Conservation (phyloP, 2,329 filamentous ascomycete genomes). For the Lecanoromycetidae sp. region DNA sequence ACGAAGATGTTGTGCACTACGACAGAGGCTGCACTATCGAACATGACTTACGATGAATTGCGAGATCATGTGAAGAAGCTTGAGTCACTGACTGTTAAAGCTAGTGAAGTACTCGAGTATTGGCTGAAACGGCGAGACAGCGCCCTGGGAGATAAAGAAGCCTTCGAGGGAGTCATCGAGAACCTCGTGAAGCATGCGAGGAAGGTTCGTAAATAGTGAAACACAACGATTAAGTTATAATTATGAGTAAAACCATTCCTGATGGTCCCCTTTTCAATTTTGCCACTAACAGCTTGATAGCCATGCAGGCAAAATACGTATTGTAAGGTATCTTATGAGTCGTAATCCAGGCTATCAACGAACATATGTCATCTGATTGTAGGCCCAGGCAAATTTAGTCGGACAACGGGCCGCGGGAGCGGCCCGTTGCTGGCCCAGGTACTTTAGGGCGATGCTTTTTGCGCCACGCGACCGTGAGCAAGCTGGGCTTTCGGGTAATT, state of each 20-base stretch:
- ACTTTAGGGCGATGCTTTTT: too few species aligned
- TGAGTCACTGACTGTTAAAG: constrained; percentile 55
- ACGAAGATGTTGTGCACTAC: constrained; percentile 69
- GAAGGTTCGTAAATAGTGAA: constrained; percentile 62
- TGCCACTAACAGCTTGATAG: too few species aligned
- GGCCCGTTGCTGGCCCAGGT: too few species aligned
- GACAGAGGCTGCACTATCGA: constrained; percentile 68
- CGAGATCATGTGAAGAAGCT: constrained; percentile 57
- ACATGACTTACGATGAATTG: constrained; percentile 68
- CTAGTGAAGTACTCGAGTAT: constrained; percentile 69
- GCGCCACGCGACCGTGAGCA: too few species aligned
- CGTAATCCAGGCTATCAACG: too few species aligned
- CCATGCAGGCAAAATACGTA: too few species aligned
- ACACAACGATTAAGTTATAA: not conserved
- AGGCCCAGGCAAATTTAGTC: too few species aligned
- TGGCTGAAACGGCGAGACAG: constrained; percentile 81
- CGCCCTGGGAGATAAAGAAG: constrained; percentile 79
- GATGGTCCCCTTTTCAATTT: constrained; percentile 1
- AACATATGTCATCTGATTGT: too few species aligned
- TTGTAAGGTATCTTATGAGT: too few species aligned
- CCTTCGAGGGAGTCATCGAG: constrained; percentile 93
- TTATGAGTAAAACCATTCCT: not conserved
- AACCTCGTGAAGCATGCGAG: constrained; percentile 86
- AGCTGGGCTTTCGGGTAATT: too few species aligned
- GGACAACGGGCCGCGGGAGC: too few species aligned